Conservation (phyloP, 2,329 filamentous ascomycete genomes). For the Macroventuria anomochaeta region DNA sequence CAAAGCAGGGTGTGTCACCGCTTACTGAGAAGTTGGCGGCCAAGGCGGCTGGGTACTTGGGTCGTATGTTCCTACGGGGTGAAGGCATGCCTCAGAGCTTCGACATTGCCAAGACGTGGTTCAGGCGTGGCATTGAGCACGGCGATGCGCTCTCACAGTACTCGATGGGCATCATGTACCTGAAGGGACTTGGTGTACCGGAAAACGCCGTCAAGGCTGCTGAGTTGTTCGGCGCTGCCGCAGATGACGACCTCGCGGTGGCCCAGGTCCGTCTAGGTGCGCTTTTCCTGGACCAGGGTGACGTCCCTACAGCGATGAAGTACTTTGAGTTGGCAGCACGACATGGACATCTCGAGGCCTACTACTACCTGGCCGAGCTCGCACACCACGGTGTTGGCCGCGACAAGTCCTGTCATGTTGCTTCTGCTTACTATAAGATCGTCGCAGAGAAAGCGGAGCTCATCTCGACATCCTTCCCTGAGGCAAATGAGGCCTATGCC, state of each 20-base stretch:
- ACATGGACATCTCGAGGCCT: conserved; percentile 84
- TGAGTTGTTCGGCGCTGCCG: conserved; percentile 76
- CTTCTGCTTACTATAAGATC: conserved; percentile 85
- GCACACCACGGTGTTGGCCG: conserved; percentile 79
- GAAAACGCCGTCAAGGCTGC: conserved; percentile 75
- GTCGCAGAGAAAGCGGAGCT: conserved; percentile 89
- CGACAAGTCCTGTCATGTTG: conserved; percentile 78
- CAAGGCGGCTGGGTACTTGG: conserved; percentile 86
- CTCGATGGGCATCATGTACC: conserved; percentile 80
- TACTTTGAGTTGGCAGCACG: conserved; percentile 88
- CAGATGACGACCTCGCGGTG: conserved; percentile 80
- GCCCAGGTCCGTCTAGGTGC: conserved; percentile 84
- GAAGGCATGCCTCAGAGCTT: conserved; percentile 84
- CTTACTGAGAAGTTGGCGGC: conserved; percentile 78
- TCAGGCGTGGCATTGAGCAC: conserved; percentile 75
- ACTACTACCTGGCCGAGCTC: conserved; percentile 91
- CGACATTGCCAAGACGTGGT: conserved; percentile 79
- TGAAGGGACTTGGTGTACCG: conserved; percentile 76
- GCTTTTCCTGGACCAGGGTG: conserved; percentile 87
- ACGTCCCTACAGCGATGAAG: conserved; percentile 77
- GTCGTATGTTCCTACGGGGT: conserved; percentile 86
- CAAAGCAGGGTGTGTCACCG: conserved; percentile 71
- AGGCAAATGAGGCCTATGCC: conserved; percentile 84
- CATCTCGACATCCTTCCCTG: conserved; percentile 79
- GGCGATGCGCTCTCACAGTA: conserved; percentile 86